Base-by-base conservation (phyloP, 257 asterid genomes). In the Ballota nigra region DNA sequence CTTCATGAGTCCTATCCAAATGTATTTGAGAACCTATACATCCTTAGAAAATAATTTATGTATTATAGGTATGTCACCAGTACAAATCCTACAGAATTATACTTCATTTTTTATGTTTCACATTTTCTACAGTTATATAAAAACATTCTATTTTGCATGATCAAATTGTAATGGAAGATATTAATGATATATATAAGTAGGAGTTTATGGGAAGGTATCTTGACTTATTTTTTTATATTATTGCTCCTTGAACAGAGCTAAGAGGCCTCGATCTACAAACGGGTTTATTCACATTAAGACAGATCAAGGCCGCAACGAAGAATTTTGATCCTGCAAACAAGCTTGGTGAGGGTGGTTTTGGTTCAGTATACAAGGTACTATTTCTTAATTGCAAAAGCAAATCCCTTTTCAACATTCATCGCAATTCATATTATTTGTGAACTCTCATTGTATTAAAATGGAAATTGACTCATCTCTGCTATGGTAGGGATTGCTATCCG, bases 301-400 rank as follows among this genome's bases (percentile, higher is more conserved):
- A 90, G 77, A 82, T 92, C 26, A 90, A 92, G 82, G 82, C 89
- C 43, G 98, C 97, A 16, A 92, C 98, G 8, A 90, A 79, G 75
- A 88, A 88, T 75, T 90, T 92, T 61, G 96, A 90, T 81, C 90
- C 87, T 8, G 91, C 67, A 22, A 88, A 87, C 85, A 92, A 92
- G 91, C 74, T 92, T 49, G 98, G 98, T 20, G 98, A 92, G 77
- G 98, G 97, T 59, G 98, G 98, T 45, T 92, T 90, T 68, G 98
- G 98, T 72, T 75, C 89, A 26, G 98, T 92, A 65, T 87, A 84
- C 84, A 92, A 90, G 97, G 98, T 90, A 81, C 74, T 62, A 51
- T 66, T 2, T 33, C 23, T 53, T 52, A 18, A 22, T 61, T 22
- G 4, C 24, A 24, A 41, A 28, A 11, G 59, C 9, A 4, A 24